Conservation (phyloP, 163 green algal species). For the Scenedesmus sp. region DNA sequence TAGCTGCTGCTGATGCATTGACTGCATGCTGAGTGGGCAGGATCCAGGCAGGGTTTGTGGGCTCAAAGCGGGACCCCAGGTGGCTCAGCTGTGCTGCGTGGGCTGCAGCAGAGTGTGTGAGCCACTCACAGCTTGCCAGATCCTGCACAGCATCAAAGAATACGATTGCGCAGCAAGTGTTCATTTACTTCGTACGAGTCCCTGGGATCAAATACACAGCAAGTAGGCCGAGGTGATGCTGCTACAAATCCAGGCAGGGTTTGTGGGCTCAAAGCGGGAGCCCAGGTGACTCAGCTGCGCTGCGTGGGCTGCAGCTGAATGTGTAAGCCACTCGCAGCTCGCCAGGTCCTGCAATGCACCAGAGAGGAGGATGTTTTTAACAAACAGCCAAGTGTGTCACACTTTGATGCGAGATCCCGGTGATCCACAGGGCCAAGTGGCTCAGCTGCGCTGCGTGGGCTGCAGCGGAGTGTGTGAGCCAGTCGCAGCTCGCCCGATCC, state of each 20-base stretch:
- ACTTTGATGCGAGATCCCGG: too few relatives aligned
- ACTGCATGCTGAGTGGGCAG: conserved; percentile 6
- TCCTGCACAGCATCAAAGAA: neutral
- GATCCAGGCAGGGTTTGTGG: conserved; percentile 25
- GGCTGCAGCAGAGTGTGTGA: neutral
- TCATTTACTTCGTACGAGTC: neutral
- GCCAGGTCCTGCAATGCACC: conserved; percentile 18
- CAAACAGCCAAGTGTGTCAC: too few relatives aligned
- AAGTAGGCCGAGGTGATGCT: neutral
- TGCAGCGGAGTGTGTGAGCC: conserved; percentile 11
- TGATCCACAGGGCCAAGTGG: neutral
- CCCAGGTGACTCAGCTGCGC: neutral
- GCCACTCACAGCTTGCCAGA: conserved; percentile 23
- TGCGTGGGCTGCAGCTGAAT: neutral
- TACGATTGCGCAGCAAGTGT: neutral
- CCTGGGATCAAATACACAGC: neutral
- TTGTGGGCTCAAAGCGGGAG: neutral
- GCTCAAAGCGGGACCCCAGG: conserved; percentile 13
- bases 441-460: neutral
- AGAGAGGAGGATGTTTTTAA: too few relatives aligned
- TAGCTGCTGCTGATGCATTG: neutral
- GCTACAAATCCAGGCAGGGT: neutral
- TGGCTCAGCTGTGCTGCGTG: conserved; percentile 22
- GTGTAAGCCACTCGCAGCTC: conserved; percentile 14
- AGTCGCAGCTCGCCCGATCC: conserved; percentile 28